These are phyloP conservation scores for Rhynchospora tenuis DNA, from an alignment of 176 grass and related monocot species.

Conservation along the genomic window DNA sequence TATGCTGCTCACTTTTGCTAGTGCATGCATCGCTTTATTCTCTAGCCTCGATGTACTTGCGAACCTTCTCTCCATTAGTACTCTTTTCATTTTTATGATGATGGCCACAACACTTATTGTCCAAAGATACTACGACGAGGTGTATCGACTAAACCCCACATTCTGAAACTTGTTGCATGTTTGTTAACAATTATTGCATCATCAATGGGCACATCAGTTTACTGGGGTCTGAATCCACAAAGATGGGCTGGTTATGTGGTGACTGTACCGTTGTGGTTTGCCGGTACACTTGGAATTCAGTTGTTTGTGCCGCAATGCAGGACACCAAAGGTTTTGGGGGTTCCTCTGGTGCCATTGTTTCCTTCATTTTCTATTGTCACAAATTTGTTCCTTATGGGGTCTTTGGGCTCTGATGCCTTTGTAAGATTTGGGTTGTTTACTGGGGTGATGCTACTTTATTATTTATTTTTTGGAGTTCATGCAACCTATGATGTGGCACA, in stretches of 20 bases:
- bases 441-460: constrained; percentile 76
- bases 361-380: constrained; percentile 92
- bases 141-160: constrained; percentile 40
- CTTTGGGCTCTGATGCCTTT: constrained; percentile 64
- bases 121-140: constrained; percentile 64
- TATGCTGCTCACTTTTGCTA: constrained; percentile 44
- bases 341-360: constrained; percentile 86
- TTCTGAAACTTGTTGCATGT: constrained; percentile 29
- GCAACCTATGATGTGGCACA: constrained; percentile 90
- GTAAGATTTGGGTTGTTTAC: constrained; percentile 63
- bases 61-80: constrained; percentile 69
- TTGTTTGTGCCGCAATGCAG: constrained; percentile 45
- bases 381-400: constrained; percentile 97
- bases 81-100: constrained; percentile 98
- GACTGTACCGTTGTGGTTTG: constrained; percentile 60
- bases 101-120: constrained; percentile 76
- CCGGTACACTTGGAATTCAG: constrained; percentile 62
- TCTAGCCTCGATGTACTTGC: constrained; percentile 72
- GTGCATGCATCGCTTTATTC: constrained; percentile 72
- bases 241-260: constrained; percentile 52
- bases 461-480: constrained; percentile 73
- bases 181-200: constrained; percentile 41
- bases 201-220: constrained; percentile 59
- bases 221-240: constrained; percentile 47
- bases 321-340: constrained; percentile 74